Evolutionary conservation across 148 eudicot species (phyloP), one percentile per base, ranked within the genome.

Genomic region (Chenopodium formosanum): DNA sequence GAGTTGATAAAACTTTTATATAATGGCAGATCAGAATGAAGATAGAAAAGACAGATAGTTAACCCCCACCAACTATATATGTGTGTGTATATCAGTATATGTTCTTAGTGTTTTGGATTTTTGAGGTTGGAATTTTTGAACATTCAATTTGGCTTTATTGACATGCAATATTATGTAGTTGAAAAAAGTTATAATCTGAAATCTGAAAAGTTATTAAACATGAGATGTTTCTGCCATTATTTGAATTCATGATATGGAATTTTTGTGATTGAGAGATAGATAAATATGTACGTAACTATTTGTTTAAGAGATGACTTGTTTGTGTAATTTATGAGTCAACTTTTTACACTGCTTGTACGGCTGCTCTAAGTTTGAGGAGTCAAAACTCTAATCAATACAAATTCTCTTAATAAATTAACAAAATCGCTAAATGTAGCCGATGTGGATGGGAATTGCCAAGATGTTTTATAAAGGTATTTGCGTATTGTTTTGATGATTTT

Each of bases 111-210:
- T 74, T 74, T 74, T 44, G 52, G 58, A 48, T 23, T 73, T n/a
- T 73, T 74, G 34, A 74, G 40, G 77, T 25, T 48, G 77, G 63
- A 74, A 13, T 74, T 50, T 72, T 27, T 50, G 64, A 52, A 74
- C 77, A 74, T n/a, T 47, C 19, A 46, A 27, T 27, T 73, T 50
- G 77, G 52, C 63, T 25, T 74, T 25, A 23, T 73, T 3, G 31
- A 46, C 32, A 25, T 74, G 22, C 0, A 48, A 48, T 74, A 2
- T 16, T 4, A 48, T 74, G 9, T 16, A 10, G 56, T 16, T 73
- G 20, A 52, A 50, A 48, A 53, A 17, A 12, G 4, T 10, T 10
- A 32, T 23, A 48, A 12, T 9, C 56, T 73, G 58, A 73, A 48
- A 12, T 9, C 56, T 73, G 58, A 73, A 72, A 47, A 48, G 60